A percentile compares a stretch with the other conserved stretches of the same genome.
Conservation (phyloP, 306 rosid species). For the Casuarina equisetifolia region DNA sequence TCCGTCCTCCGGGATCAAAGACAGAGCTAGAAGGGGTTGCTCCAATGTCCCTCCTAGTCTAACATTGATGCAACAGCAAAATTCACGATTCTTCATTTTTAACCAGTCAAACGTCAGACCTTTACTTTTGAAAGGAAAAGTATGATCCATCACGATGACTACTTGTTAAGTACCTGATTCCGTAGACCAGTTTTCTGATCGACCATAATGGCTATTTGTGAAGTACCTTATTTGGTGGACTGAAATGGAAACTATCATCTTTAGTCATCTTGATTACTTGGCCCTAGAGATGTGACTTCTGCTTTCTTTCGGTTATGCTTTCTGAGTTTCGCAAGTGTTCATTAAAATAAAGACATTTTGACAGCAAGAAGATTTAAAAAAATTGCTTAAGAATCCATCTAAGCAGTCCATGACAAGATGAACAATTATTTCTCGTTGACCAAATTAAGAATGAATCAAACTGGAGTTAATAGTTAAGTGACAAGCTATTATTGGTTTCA, state of each 20-base stretch:
- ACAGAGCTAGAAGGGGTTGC: neutral
- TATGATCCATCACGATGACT: neutral
- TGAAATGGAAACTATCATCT: neutral
- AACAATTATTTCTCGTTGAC: too few relatives aligned
- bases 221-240: neutral
- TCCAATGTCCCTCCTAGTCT: neutral
- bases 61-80: neutral
- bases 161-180: neutral
- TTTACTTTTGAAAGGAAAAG: conserved; percentile 1
- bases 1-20: neutral
- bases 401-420: too few relatives aligned
- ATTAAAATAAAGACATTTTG: neutral
- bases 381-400: too few relatives aligned
- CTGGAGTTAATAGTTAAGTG: too few relatives aligned
- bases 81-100: neutral
- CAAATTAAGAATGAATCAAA: too few relatives aligned
- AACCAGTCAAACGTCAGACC: neutral
- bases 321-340: neutral
- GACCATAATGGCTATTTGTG: neutral
- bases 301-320: neutral
- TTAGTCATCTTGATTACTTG: neutral
- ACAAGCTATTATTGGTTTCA: too few relatives aligned
- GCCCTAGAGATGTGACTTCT: neutral
- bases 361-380: too few relatives aligned
- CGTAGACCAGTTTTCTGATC: neutral